Percentiles rank a stretch among this genome's conserved stretches.
Evolutionary conservation across 2,329 filamentous ascomycete genomes (phyloP).

Genomic region (Delphinella strobiligena): DNA sequence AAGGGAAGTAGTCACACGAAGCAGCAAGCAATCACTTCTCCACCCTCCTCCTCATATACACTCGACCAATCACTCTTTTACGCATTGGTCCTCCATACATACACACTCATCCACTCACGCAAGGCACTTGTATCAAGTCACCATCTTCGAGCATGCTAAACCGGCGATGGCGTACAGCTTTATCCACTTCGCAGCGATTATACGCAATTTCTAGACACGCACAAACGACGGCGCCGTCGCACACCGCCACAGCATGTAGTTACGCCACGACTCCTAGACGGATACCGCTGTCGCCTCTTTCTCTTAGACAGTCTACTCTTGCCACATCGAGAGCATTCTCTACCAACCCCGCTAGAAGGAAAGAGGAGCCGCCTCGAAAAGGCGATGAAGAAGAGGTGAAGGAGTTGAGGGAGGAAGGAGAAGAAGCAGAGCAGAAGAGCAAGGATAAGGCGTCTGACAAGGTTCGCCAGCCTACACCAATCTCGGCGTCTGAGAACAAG

Average conservation of each 20-base stretch:
- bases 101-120: background rate
- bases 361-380: conserved; percentile 42
- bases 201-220: conserved; percentile 16
- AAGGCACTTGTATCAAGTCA: background rate
- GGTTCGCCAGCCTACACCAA: conserved; percentile 37
- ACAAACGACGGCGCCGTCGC: conserved; percentile 17
- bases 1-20: no score
- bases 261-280: conserved; percentile 7
- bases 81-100: background rate
- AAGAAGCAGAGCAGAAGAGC: conserved; percentile 24
- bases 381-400: conserved; percentile 31
- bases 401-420: conserved; percentile 25
- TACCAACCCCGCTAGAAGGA: conserved; percentile 35
- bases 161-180: conserved; percentile 50
- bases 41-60: background rate
- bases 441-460: conserved; percentile 36
- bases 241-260: conserved; percentile 11
- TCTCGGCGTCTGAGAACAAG: conserved; percentile 40
- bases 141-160: conserved; percentile 22
- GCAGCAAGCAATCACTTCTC: no score
- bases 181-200: conserved; percentile 18
- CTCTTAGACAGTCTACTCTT: conserved; percentile 13
- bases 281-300: conserved; percentile 12
- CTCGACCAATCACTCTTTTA: background rate
- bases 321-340: conserved; percentile 24